Percentiles rank a stretch among this genome's conserved stretches.
Evolutionary conservation across 2,329 filamentous ascomycete species (phyloP).

Genomic region (Alternaria solani): DNA sequence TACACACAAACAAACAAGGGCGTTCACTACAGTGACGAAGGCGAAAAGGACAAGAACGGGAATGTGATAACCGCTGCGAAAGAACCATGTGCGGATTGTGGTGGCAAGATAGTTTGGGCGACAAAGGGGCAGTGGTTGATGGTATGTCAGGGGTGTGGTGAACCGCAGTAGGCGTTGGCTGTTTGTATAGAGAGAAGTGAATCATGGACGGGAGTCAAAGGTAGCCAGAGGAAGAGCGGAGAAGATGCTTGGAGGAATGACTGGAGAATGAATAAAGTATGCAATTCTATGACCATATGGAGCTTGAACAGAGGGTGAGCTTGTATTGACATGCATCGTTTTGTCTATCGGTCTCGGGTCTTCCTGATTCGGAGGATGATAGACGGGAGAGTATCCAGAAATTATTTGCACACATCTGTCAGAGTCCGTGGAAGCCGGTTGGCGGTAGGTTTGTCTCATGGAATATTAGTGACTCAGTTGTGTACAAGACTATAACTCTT

Average conservation of each 20-base stretch:
- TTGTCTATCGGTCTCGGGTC: not conserved
- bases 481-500: not conserved
- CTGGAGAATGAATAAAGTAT: not conserved
- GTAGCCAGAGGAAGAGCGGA: not conserved
- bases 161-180: constrained; percentile 5
- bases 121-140: constrained; percentile 14
- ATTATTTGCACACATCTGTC: not conserved
- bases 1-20: not conserved
- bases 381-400: not conserved
- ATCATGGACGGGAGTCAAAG: not conserved
- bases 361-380: not conserved
- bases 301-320: not conserved
- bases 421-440: not conserved
- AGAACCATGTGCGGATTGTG: constrained; percentile 8
- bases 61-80: constrained; percentile 1
- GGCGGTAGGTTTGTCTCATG: not conserved
- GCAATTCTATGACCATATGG: not conserved
- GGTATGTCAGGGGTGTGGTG: constrained; percentile 10
- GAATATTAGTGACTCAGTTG: not conserved
- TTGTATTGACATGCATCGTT: not conserved
- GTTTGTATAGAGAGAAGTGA: not conserved
- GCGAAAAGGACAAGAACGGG: constrained; percentile 11
- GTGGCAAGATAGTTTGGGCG: constrained; percentile 9
- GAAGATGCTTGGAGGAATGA: not conserved
- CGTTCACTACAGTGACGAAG: not conserved